A percentile compares a stretch with the other conserved stretches of the same genome.
Evolutionary conservation across 2,329 filamentous ascomycete species (phyloP).

Genomic region (Colletotrichum melonis): DNA sequence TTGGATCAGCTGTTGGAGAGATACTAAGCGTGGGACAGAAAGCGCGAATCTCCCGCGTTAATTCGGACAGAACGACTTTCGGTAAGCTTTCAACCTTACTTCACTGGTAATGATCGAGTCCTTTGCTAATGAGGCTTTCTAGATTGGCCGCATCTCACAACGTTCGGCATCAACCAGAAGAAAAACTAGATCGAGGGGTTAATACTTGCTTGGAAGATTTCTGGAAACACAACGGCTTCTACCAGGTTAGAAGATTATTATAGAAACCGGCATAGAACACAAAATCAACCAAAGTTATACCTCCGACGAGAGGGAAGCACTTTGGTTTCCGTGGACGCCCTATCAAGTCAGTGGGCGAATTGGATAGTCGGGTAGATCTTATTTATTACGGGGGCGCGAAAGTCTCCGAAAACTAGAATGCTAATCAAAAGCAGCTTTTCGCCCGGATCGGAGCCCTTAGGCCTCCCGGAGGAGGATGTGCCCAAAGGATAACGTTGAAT

Average conservation of each 20-base stretch:
- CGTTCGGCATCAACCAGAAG: neutral
- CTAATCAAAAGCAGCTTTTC: neutral
- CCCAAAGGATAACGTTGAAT: neutral
- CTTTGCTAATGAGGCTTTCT: neutral
- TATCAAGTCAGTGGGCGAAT: too few relatives aligned
- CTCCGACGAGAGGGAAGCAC: too few relatives aligned
- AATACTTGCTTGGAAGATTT: too few relatives aligned
- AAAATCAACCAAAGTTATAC: too few relatives aligned
- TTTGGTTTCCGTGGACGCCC: too few relatives aligned
- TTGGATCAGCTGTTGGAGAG: neutral
- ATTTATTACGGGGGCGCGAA: neutral
- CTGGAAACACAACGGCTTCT: neutral
- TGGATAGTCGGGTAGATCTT: neutral
- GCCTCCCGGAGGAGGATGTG: neutral
- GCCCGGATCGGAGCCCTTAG: neutral
- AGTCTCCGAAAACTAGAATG: neutral
- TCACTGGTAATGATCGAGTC: too few relatives aligned
- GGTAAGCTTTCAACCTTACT: neutral
- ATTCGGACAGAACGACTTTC: neutral
- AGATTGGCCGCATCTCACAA: constrained; percentile 12
- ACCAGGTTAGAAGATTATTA: neutral
- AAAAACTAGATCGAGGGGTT: neutral
- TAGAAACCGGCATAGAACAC: neutral
- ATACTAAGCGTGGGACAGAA: neutral
- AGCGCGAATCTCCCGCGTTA: neutral